phyloP scores from a whole-genome alignment of 306 rosid genomes.

The Pueraria montana region DNA sequence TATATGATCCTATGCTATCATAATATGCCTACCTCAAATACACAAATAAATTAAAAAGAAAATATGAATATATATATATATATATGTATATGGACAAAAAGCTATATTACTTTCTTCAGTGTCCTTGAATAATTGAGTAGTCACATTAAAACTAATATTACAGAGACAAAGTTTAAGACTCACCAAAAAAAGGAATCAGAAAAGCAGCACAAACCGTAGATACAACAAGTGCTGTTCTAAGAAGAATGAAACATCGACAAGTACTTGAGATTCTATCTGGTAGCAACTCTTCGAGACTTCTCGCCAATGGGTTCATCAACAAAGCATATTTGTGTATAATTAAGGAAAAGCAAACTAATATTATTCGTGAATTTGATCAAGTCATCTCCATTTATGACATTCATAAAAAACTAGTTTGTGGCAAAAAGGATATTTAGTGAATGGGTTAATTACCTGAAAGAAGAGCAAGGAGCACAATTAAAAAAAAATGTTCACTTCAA shows the following conservation, averaged over 20 bases:
- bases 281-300: constrained; percentile 88
- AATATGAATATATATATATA: not conserved
- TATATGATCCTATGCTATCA: not conserved
- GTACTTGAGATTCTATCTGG: constrained; percentile 59
- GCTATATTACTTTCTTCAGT: not conserved
- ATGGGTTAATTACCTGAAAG: constrained; percentile 78
- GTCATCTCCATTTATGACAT: constrained; percentile 8
- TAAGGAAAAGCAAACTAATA: constrained; percentile 59
- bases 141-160: not conserved
- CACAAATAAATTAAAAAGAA: not conserved
- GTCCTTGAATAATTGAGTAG: not conserved
- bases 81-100: not conserved
- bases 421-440: constrained; percentile 84
- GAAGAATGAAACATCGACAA: constrained; percentile 65
- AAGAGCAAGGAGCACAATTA: constrained; percentile 35
- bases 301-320: constrained; percentile 85
- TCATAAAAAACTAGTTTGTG: not conserved
- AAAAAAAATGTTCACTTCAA: constrained; percentile 8
- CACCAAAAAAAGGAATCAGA: constrained; percentile 89
- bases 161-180: constrained; percentile 37
- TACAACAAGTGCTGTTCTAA: constrained; percentile 71
- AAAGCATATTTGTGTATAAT: constrained; percentile 69
- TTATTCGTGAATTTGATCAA: constrained; percentile 22
- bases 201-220: constrained; percentile 85
- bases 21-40: constrained; percentile 21